phyloP scores from a whole-genome alignment of 2,329 filamentous ascomycete species.

The Phialophora expanda region DNA sequence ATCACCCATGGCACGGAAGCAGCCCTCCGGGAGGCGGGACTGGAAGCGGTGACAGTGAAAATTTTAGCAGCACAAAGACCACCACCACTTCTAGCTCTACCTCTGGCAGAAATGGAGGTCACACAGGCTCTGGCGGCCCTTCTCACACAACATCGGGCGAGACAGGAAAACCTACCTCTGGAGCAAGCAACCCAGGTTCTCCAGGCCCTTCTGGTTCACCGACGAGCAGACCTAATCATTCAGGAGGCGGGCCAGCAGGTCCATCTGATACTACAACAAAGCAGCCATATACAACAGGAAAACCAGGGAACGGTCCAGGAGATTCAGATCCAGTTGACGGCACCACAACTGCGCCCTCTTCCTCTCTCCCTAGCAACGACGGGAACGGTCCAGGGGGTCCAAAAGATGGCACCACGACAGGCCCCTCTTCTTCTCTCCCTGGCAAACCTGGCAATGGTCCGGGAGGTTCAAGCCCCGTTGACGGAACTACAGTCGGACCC shows the following conservation, averaged over 20 bases:
- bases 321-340: not conserved
- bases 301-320: constrained; percentile 5
- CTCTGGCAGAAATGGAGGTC: constrained; percentile 5
- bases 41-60: not conserved
- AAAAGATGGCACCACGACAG: not conserved
- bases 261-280: constrained; percentile 2
- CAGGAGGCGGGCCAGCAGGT: constrained; percentile 5
- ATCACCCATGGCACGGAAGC: constrained; percentile 29
- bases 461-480: not conserved
- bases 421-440: not conserved
- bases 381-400: not conserved
- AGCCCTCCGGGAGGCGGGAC: constrained; percentile 2
- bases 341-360: not conserved
- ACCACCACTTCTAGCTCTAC: not conserved
- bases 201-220: constrained; percentile 1
- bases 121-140: not conserved
- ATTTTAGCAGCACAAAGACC: not conserved
- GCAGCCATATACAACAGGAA: constrained; percentile 1
- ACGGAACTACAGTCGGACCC: not conserved
- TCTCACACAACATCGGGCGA: constrained; percentile 1
- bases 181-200: not conserved
- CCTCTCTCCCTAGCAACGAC: not conserved
- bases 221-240: not conserved
- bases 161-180: not conserved
- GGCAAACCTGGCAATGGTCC: not conserved